Evolutionary conservation across 1,284 basidiomycete genomes (phyloP).

Genomic region (Sphaerobolus stellatus): DNA sequence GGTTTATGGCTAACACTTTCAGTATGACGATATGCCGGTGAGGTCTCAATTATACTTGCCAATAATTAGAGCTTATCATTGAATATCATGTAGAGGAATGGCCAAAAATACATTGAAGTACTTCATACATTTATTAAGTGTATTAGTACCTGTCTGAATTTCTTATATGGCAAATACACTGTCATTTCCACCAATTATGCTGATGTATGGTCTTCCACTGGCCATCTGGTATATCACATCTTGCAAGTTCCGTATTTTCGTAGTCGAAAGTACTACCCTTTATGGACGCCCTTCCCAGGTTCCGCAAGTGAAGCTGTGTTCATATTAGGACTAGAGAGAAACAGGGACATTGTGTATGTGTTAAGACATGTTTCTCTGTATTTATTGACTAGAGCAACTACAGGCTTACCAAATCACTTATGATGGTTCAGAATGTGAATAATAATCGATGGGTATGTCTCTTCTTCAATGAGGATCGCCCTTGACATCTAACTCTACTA

Average conservation of each 20-base stretch:
- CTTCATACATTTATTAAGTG: too few species aligned
- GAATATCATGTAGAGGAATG: too few species aligned
- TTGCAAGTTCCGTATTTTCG: constrained; percentile 55
- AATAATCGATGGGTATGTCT: constrained; percentile 54
- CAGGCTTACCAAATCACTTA: too few species aligned
- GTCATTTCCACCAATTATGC: constrained; percentile 60
- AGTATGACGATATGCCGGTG: constrained; percentile 57
- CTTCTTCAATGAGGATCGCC: too few species aligned
- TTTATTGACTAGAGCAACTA: too few species aligned
- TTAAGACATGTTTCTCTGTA: too few species aligned
- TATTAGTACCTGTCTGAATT: too few species aligned
- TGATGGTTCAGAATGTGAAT: constrained; percentile 50
- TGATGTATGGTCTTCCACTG: constrained; percentile 52
- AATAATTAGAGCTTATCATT: too few species aligned
- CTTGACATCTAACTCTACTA: constrained; percentile 5
- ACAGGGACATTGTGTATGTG: constrained; percentile 50
- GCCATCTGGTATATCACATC: constrained; percentile 58
- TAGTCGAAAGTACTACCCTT: too few species aligned
- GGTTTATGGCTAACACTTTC: constrained; percentile 63
- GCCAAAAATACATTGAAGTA: constrained; percentile 60
- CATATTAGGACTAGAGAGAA: constrained; percentile 68
- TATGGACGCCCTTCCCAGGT: too few species aligned
- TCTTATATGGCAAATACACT: too few species aligned
- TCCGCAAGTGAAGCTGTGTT: constrained; percentile 62
- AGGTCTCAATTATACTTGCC: too few species aligned